Conservation (phyloP, 192 early-diverging fungal species). For the Backusella tarrabulga region DNA sequence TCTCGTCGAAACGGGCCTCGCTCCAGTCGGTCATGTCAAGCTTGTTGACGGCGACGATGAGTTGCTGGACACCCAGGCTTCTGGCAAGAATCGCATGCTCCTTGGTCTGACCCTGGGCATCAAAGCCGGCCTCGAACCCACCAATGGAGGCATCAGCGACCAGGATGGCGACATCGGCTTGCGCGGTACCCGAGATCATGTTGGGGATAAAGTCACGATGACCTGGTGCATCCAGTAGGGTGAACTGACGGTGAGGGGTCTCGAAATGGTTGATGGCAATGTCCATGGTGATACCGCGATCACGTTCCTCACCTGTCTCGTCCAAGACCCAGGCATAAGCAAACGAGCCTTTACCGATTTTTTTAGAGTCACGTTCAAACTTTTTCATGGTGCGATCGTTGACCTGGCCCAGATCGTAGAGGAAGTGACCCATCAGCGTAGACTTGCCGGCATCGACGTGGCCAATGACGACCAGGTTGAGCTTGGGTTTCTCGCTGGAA, state of each 20-base stretch:
- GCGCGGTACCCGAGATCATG: constrained; percentile 94
- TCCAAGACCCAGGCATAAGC: constrained; percentile 98
- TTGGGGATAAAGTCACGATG: constrained; percentile 99
- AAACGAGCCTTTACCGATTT: constrained; percentile 94
- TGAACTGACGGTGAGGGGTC: constrained; percentile 75
- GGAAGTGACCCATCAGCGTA: constrained; percentile 95
- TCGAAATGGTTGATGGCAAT: constrained; percentile 89
- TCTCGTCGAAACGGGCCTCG: constrained; percentile 75
- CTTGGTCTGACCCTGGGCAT: constrained; percentile 90
- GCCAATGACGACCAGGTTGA: constrained; percentile 90
- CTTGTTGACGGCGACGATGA: constrained; percentile 96
- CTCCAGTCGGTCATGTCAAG: constrained; percentile 88
- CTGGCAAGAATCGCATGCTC: constrained; percentile 94
- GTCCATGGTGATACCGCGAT: constrained; percentile 94
- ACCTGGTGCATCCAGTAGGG: constrained; percentile 93
- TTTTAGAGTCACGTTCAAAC: constrained; percentile 88
- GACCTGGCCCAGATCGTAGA: constrained; percentile 88
- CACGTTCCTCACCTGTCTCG: constrained; percentile 91
- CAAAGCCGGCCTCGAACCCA: constrained; percentile 96
- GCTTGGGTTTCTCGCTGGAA: constrained; percentile 57
- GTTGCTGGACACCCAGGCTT: constrained; percentile 88
- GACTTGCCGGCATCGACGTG: constrained; percentile 98
- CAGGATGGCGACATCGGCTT: constrained; percentile 93
- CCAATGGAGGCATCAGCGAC: constrained; percentile 88
- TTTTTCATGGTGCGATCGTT: constrained; percentile 82